These are phyloP conservation scores for Lachnellula occidentalis DNA, from an alignment of 2,329 filamentous ascomycete genomes.

Conservation along the genomic window DNA sequence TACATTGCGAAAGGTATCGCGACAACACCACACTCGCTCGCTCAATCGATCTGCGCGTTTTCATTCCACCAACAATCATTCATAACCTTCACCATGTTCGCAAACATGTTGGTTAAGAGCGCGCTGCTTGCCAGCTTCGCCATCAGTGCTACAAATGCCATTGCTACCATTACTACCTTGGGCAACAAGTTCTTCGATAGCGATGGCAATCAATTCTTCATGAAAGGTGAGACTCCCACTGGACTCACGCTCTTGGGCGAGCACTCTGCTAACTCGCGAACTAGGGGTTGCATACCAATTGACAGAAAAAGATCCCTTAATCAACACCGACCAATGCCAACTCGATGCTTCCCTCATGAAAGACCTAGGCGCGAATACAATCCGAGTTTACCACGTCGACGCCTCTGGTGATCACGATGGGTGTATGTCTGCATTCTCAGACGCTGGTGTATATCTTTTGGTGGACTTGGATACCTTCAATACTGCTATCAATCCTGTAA, in stretches of 20 bases:
- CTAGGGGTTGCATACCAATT: slow-evolving; percentile 69
- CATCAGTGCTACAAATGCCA: slow-evolving; percentile 26
- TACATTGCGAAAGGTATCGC: background rate
- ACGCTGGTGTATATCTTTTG: slow-evolving; percentile 78
- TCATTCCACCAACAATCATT: slow-evolving; percentile 1
- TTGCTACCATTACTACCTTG: slow-evolving; percentile 48
- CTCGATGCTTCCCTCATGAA: slow-evolving; percentile 74
- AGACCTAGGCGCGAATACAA: slow-evolving; percentile 72
- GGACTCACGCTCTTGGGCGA: background rate
- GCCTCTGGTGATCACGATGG: slow-evolving; percentile 62
- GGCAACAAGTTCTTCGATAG: slow-evolving; percentile 83
- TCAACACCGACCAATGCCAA: slow-evolving; percentile 69
- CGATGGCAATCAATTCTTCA: slow-evolving; percentile 75
- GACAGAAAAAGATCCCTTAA: slow-evolving; percentile 63
- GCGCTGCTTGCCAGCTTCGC: slow-evolving; percentile 24
- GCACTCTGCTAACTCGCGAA: slow-evolving; percentile 11
- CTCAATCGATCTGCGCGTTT: background rate
- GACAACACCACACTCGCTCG: slow-evolving; percentile 1
- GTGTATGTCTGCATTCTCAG: slow-evolving; percentile 76
- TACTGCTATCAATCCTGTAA: slow-evolving; percentile 60
- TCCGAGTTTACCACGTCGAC: slow-evolving; percentile 86
- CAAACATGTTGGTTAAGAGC: slow-evolving; percentile 18
- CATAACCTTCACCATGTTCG: slow-evolving; percentile 20
- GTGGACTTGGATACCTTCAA: slow-evolving; percentile 75
- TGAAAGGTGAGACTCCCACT: slow-evolving; percentile 57